Evolutionary conservation across 768 basidiomycete genomes (phyloP).

Genomic region (Trametes cubensis): DNA sequence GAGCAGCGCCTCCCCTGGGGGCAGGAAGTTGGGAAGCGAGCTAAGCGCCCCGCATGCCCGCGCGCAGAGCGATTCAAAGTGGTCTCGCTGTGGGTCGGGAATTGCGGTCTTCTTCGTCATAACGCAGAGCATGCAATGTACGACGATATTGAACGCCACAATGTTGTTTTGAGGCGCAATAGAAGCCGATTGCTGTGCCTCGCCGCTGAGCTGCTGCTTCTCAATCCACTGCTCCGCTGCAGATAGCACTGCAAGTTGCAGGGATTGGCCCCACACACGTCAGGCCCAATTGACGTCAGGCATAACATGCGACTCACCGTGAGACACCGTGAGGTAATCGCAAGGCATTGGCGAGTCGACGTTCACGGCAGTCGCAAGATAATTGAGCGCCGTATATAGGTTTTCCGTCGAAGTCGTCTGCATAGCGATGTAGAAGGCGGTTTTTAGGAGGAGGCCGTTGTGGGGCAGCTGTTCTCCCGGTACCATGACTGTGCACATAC

Average conservation of each 20-base stretch:
- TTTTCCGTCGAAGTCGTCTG: not conserved
- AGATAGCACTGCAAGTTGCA: not conserved
- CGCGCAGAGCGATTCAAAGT: not conserved
- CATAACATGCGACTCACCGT: not conserved
- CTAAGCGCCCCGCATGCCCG: not conserved
- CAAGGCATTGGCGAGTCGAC: not conserved
- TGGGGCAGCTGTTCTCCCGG: not conserved
- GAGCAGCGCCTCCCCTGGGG: not conserved
- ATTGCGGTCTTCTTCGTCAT: not conserved
- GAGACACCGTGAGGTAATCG: not conserved
- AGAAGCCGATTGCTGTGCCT: no score
- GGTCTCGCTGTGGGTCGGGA: not conserved
- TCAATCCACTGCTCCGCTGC: conserved; percentile 7
- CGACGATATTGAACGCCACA: conserved; percentile 4
- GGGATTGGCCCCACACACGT: not conserved
- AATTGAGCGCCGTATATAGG: not conserved
- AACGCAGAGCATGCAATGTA: conserved; percentile 7
- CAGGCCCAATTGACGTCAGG: no score
- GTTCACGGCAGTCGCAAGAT: not conserved
- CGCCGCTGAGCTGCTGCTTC: not conserved
- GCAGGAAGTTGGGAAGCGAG: conserved; percentile 1
- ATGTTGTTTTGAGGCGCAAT: not conserved
- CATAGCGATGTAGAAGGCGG: conserved; percentile 1
- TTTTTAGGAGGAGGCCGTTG: not conserved
- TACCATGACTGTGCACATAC: not conserved